Evolutionary conservation across 768 basidiomycete species (phyloP), one percentile per base, ranked within the genome.

Genomic region (Amanita inopinata): DNA sequence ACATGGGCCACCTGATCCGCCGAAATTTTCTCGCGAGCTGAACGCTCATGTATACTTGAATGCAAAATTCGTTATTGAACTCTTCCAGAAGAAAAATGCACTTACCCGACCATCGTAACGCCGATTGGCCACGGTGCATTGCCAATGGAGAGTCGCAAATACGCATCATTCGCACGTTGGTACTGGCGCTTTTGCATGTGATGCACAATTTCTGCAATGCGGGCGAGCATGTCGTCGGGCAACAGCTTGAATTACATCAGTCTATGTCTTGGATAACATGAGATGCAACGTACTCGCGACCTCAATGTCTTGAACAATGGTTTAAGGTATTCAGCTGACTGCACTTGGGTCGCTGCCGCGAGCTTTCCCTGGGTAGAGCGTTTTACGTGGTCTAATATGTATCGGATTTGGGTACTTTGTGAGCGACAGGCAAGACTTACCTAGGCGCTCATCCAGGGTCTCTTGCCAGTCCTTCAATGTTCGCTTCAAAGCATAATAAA

Each of bases 111-210:
- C 86, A 94, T 94, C 47, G 96, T 99, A 6, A 99, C 96, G 32
- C 96, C 96, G 55, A 99, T 99, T 1, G 96, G 96, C 96, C 96
- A 99, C 2, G 96, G 93, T 0, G 96, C 94, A 54, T 96, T 99
- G 24, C 96, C 96, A 49, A 99, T 99, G 4, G 89, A 92, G 28
- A 99, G 68, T 5, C 96, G 84, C 17, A 99, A 77, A 59, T 99
- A 99, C 0, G 93, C 83, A 57, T 99, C 96, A 54, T 98, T 99
- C 2, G 96, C 94, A 42, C 71, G 76, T 60, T 97, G 91, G 53
- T 99, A 99, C 59, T 93, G 80, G 20, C 96, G 82, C 50, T 77
- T 83, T 60, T 99, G 96, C 91, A 96, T 94, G 62, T 91, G 66
- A 56, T 97, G 86, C 5, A 97, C 86, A 40, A 99, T 93, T 61